A percentile compares a stretch with the other conserved stretches of the same genome.
Conservation (phyloP, 306 rosid species). For the Abrus pulchellus region DNA sequence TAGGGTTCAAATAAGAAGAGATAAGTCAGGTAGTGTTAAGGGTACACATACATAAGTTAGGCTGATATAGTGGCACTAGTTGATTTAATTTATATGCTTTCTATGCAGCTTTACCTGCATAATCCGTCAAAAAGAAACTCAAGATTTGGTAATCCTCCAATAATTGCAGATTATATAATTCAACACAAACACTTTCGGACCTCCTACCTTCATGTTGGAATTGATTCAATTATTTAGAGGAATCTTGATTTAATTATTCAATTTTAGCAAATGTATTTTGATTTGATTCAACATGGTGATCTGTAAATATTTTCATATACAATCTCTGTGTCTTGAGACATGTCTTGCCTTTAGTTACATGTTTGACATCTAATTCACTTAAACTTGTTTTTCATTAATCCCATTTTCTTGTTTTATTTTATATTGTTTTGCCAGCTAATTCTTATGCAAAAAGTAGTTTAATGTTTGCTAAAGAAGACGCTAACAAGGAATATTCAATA, state of each 20-base stretch:
- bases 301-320: no score
- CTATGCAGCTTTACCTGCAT: background rate
- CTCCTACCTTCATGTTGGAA: background rate
- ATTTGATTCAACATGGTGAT: no score
- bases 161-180: background rate
- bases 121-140: slow-evolving; percentile 8
- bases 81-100: background rate
- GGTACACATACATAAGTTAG: background rate
- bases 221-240: background rate
- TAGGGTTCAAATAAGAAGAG: background rate
- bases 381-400: no score
- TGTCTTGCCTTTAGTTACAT: no score
- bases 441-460: no score
- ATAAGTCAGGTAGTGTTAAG: background rate
- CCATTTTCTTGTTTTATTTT: no score
- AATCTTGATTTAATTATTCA: background rate
- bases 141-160: slow-evolving; percentile 28
- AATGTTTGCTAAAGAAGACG: no score
- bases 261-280: no score
- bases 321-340: no score
- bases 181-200: background rate
- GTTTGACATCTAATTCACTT: no score
- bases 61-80: background rate
- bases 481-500: no score
- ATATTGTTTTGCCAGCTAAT: no score